Evolutionary conservation across 2,329 filamentous ascomycete species (phyloP), one percentile per base, ranked within the genome.

Genomic region (Elsinoe arachidis): DNA sequence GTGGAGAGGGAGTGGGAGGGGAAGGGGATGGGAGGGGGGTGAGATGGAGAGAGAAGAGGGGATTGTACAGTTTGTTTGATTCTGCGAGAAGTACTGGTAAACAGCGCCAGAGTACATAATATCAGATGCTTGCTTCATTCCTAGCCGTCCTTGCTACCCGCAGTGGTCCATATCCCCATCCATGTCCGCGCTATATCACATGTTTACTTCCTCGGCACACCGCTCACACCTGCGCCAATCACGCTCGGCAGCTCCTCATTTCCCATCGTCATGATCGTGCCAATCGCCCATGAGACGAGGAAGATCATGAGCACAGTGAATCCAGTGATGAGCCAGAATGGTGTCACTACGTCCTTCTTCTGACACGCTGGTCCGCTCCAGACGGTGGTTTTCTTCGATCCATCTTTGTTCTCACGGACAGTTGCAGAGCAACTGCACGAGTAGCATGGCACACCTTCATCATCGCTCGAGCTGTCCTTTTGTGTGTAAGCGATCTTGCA

Each of bases 141-240:
- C 26, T 19, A 14, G 11, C 2, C 17, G 12, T 9, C 49, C 17
- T 26, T 35, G 30, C n/a, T 34, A 2, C 23, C 33, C 46, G n/a
- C 21, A 7, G 11, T 6, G 11, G 4, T 41, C 5, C 14, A 30
- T 2, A 3, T 35, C 4, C 2, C 11, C 6, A 11, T 46, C 9
- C 19, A 46, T 19, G 15, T 43, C 19, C 15, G 15, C 4, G 10
- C 9, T 4, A 2, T 9, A 9, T 55, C n/a, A 57, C 19, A 21
- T 19, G 3, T 14, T 38, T 55, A 65, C 60, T 64, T 64, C 53
- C 69, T 90, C 34, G 84, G 78, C 59, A 82, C 81, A 60, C 84
- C 82, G 62, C 86, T 88, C 37, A 99, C 92, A 62, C 93, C 93
- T 49, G 93, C 93, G n/a, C 90, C 90, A 71, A 99, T 91, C 7